Percentiles rank a stretch among this genome's conserved stretches.
Evolutionary conservation across 2,329 filamentous ascomycete species (phyloP).

Genomic region (Aspergillus caelatus): DNA sequence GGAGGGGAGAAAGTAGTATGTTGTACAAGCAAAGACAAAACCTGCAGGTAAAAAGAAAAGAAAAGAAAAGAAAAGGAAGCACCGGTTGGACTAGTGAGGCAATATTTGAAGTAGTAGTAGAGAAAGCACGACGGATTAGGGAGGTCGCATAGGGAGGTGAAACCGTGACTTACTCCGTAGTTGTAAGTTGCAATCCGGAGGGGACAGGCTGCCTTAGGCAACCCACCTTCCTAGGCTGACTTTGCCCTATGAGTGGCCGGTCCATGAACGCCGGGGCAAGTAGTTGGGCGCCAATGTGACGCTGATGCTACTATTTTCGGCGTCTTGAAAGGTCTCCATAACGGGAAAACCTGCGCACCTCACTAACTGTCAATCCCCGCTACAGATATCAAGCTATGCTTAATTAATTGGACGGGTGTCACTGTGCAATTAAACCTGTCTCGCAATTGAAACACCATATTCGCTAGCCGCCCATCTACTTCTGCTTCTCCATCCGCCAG

Average conservation of each 20-base stretch:
- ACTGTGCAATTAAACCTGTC: slow-evolving; percentile 4
- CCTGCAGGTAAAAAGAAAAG: slow-evolving; percentile 1
- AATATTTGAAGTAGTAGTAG: not conserved
- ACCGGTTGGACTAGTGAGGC: not conserved
- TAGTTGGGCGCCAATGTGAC: not conserved
- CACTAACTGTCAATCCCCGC: not conserved
- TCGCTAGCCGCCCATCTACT: not conserved
- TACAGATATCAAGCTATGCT: not conserved
- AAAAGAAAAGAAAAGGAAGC: not conserved
- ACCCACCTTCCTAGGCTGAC: not conserved
- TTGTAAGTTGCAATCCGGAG: slow-evolving; percentile 1
- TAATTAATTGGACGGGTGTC: not conserved
- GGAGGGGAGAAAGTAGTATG: not conserved
- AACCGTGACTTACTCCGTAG: slow-evolving; percentile 2
- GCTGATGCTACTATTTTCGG: slow-evolving; percentile 2
- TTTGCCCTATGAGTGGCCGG: not conserved
- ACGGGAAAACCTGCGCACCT: not conserved
- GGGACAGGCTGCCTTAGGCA: not conserved
- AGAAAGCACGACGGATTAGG: slow-evolving; percentile 11
- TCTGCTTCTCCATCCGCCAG: not conserved
- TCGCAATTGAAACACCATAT: not conserved
- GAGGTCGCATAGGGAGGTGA: slow-evolving; percentile 7
- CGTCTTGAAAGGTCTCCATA: not conserved
- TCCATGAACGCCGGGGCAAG: not conserved
- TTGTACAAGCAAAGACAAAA: not conserved